phyloP scores from a whole-genome alignment of 495 filamentous ascomycete genomes.

The Neurospora discreta region DNA sequence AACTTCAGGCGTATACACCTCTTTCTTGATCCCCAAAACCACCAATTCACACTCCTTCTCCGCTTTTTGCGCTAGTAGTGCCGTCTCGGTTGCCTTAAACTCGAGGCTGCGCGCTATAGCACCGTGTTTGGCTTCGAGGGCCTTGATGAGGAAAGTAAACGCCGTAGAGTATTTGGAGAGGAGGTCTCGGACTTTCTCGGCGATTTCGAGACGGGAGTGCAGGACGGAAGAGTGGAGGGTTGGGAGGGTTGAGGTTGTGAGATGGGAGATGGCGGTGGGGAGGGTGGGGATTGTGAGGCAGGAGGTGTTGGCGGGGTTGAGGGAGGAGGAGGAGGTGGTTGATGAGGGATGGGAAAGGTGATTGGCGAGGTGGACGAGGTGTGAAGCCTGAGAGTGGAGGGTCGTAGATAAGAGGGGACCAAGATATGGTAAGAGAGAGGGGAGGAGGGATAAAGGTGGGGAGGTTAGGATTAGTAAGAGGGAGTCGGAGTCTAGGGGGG shows the following conservation, averaged over 20 bases:
- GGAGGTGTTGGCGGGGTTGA: background rate
- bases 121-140: constrained; percentile 50
- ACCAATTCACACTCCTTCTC: constrained; percentile 22
- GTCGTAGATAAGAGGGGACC: background rate
- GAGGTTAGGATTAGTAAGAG: background rate
- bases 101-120: constrained; percentile 50
- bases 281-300: background rate
- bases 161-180: constrained; percentile 3
- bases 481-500: background rate
- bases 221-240: too few species aligned
- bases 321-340: background rate
- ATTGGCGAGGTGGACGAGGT: background rate
- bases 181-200: constrained; percentile 17
- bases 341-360: background rate
- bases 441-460: background rate
- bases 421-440: background rate
- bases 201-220: constrained; percentile 3
- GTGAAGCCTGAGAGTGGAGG: background rate
- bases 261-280: background rate
- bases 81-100: constrained; percentile 43
- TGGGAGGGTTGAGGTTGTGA: background rate
- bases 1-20: constrained; percentile 2
- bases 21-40: constrained; percentile 9
- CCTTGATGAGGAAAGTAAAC: constrained; percentile 22
- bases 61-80: constrained; percentile 42